phyloP scores from a whole-genome alignment of 1,139 yeast genomes.

The Diutina catenulata region DNA sequence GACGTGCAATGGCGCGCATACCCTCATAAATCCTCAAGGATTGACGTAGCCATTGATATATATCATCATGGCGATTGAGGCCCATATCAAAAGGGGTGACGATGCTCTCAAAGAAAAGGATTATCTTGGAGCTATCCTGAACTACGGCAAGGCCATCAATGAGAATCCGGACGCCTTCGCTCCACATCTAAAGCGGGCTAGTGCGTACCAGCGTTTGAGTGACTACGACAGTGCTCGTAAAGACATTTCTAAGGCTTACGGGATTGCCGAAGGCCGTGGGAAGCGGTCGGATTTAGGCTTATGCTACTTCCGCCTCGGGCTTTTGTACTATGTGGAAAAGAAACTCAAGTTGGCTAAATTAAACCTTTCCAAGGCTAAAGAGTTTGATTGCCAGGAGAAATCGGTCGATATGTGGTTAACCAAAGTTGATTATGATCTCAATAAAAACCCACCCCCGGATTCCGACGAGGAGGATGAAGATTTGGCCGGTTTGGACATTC shows the following conservation, averaged over 20 bases:
- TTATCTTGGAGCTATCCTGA: constrained; percentile 24
- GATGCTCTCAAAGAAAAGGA: constrained; percentile 18
- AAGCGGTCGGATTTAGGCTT: constrained; percentile 42
- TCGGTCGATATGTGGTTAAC: constrained; percentile 40
- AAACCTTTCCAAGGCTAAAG: constrained; percentile 38
- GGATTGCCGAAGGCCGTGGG: constrained; percentile 39
- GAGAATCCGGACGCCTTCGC: constrained; percentile 37
- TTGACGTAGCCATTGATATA: too few relatives aligned
- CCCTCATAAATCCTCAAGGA: too few relatives aligned
- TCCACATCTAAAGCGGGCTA: constrained; percentile 44
- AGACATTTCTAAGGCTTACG: constrained; percentile 44
- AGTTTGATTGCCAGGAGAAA: constrained; percentile 33
- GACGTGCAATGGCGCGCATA: too few relatives aligned
- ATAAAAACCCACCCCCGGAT: constrained; percentile 9
- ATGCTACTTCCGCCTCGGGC: constrained; percentile 49
- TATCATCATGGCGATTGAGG: constrained; percentile 29
- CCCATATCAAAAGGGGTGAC: constrained; percentile 26
- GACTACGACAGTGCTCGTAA: constrained; percentile 37
- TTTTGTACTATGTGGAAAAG: constrained; percentile 36
- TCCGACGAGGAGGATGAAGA: not conserved
- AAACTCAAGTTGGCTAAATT: constrained; percentile 34
- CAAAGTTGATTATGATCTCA: constrained; percentile 29
- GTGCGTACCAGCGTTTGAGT: constrained; percentile 42
- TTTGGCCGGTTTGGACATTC: not conserved
- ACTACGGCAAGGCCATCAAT: constrained; percentile 20